These are phyloP conservation scores for Colletotrichum navitas DNA, from an alignment of 2,329 filamentous ascomycete species.

Conservation along the genomic window DNA sequence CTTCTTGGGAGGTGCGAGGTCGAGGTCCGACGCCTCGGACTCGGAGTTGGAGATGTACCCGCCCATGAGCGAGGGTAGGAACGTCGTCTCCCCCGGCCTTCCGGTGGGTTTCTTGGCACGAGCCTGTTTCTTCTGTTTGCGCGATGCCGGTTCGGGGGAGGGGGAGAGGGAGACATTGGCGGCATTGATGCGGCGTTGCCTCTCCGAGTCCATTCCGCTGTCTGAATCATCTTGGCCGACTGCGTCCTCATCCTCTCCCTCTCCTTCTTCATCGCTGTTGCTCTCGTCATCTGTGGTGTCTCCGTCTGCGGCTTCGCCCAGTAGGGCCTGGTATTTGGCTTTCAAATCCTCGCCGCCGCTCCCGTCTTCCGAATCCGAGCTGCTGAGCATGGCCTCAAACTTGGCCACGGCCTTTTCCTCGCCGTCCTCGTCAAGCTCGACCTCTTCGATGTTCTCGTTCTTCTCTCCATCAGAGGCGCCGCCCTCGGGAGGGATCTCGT, in stretches of 20 bases:
- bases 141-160: conserved; percentile 49
- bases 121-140: conserved; percentile 51
- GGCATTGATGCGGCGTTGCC: conserved; percentile 45
- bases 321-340: conserved; percentile 60
- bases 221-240: conserved; percentile 46
- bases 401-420: conserved; percentile 57
- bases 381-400: conserved; percentile 61
- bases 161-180: conserved; percentile 47
- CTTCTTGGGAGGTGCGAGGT: conserved; percentile 76
- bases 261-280: conserved; percentile 47
- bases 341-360: conserved; percentile 53
- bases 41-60: conserved; percentile 85
- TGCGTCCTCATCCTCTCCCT: conserved; percentile 51
- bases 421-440: conserved; percentile 47
- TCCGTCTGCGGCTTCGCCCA: conserved; percentile 59
- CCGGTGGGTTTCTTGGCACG: conserved; percentile 28
- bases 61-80: conserved; percentile 81
- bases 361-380: conserved; percentile 59
- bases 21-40: conserved; percentile 72
- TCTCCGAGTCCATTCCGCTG: conserved; percentile 42
- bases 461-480: conserved; percentile 45
- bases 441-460: conserved; percentile 48
- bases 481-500: conserved; percentile 42
- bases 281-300: conserved; percentile 51
- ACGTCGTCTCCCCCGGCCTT: conserved; percentile 63